Evolutionary conservation across 441 rosid species (phyloP).

Genomic region (Populus hybrid): DNA sequence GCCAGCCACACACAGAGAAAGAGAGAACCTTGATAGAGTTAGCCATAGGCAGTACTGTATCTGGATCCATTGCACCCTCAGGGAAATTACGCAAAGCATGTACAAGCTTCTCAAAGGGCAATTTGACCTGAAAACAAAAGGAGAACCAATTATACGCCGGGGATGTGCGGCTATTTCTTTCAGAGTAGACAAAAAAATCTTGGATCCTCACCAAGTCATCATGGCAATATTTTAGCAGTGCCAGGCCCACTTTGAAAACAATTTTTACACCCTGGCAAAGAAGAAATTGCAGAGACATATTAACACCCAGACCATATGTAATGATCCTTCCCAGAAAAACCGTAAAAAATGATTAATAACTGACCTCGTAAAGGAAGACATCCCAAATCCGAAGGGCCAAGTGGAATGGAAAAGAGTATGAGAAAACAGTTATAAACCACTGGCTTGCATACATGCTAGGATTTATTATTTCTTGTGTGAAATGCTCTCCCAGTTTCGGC

Average conservation of each 20-base stretch:
- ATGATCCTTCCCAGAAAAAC: neutral
- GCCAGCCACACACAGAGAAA: neutral
- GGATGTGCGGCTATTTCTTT: neutral
- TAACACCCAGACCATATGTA: slow-evolving; percentile 4
- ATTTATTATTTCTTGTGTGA: slow-evolving; percentile 79
- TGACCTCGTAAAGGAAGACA: slow-evolving; percentile 87
- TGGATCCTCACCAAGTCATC: slow-evolving; percentile 65
- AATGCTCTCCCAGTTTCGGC: slow-evolving; percentile 93
- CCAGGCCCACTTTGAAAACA: slow-evolving; percentile 90
- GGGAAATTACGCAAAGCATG: slow-evolving; percentile 85
- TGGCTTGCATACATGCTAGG: slow-evolving; percentile 99
- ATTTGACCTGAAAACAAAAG: slow-evolving; percentile 42
- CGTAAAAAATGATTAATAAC: slow-evolving; percentile 8
- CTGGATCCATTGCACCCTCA: slow-evolving; percentile 91
- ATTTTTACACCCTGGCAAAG: slow-evolving; percentile 74
- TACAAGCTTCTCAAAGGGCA: slow-evolving; percentile 88
- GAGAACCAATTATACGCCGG: neutral
- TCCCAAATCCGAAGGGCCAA: slow-evolving; percentile 95
- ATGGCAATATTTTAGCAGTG: slow-evolving; percentile 77
- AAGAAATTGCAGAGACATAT: neutral
- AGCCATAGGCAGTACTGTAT: slow-evolving; percentile 77
- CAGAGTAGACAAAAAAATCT: neutral
- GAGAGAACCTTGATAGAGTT: slow-evolving; percentile 72
- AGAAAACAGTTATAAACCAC: slow-evolving; percentile 96
- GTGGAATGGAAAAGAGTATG: slow-evolving; percentile 84